These are phyloP conservation scores for Selaginella tamariscina DNA, from an alignment of 75 land plant genomes.

Conservation along the genomic window DNA sequence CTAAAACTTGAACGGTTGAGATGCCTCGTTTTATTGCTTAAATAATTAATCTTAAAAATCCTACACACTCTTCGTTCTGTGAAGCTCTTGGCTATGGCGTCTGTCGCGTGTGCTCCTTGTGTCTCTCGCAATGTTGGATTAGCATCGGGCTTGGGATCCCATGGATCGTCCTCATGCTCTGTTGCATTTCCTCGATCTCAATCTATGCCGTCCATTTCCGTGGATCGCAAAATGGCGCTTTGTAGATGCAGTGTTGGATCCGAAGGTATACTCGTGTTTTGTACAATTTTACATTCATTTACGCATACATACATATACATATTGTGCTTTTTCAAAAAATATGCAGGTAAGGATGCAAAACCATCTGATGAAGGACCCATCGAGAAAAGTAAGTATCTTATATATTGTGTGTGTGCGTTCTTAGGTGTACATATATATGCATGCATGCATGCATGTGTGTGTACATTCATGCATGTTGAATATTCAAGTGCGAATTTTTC, in stretches of 20 bases:
- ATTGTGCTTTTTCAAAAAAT: too few relatives aligned
- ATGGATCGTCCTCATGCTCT: neutral
- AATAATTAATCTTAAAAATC: too few relatives aligned
- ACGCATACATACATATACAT: too few relatives aligned
- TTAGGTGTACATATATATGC: neutral
- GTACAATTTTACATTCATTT: too few relatives aligned
- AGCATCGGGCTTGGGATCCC: neutral
- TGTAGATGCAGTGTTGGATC: neutral
- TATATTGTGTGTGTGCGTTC: neutral
- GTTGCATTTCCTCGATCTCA: neutral
- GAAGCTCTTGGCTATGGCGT: neutral
- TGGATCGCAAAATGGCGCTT: neutral
- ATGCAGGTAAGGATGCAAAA: neutral
- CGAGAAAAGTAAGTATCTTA: neutral
- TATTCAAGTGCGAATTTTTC: too few relatives aligned
- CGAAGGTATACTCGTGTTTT: too few relatives aligned
- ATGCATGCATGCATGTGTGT: too few relatives aligned
- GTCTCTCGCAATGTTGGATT: neutral
- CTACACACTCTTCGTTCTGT: neutral
- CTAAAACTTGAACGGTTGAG: too few relatives aligned
- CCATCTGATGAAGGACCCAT: neutral
- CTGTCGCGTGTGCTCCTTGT: neutral
- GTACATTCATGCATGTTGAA: too few relatives aligned
- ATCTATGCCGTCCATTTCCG: neutral
- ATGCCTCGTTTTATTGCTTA: neutral